phyloP scores from a whole-genome alignment of 2,329 filamentous ascomycete genomes.

The Epichloe coenophiala region DNA sequence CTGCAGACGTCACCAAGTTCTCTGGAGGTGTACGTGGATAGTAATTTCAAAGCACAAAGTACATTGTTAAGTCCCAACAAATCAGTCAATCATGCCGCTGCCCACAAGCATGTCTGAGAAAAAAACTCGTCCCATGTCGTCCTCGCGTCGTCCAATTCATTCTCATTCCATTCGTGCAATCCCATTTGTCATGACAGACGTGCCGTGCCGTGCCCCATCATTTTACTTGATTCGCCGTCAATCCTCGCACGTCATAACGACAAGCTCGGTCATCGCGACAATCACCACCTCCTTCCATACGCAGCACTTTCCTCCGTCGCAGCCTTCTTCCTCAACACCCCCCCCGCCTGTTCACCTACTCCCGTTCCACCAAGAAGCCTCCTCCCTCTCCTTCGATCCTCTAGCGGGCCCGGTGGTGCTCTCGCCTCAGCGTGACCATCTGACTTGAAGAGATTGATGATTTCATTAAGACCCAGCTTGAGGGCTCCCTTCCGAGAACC shows the following conservation, averaged over 20 bases:
- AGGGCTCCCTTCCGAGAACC: slow-evolving; percentile 57
- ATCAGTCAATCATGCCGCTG: no score
- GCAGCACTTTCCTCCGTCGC: slow-evolving; percentile 23
- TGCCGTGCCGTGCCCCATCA: no score
- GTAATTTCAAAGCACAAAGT: no score
- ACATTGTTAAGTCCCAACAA: no score
- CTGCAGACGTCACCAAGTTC: no score
- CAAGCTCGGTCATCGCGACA: background rate
- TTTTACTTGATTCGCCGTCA: no score
- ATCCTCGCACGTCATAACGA: background rate
- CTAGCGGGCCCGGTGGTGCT: slow-evolving; percentile 4
- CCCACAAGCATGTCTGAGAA: no score
- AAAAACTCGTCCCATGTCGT: no score
- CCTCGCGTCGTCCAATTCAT: no score
- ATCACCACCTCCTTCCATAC: slow-evolving; percentile 29
- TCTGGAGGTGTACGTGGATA: no score
- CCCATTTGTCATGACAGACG: no score
- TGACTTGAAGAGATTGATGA: slow-evolving; percentile 75
- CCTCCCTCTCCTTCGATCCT: background rate
- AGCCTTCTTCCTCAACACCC: slow-evolving; percentile 14
- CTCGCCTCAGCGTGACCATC: slow-evolving; percentile 27
- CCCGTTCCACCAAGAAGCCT: background rate
- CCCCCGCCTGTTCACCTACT: slow-evolving; percentile 10
- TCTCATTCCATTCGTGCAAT: no score
- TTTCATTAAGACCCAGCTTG: slow-evolving; percentile 86